These are phyloP conservation scores for Xylariales sp. DNA, from an alignment of 2,329 filamentous ascomycete genomes.

Conservation along the genomic window DNA sequence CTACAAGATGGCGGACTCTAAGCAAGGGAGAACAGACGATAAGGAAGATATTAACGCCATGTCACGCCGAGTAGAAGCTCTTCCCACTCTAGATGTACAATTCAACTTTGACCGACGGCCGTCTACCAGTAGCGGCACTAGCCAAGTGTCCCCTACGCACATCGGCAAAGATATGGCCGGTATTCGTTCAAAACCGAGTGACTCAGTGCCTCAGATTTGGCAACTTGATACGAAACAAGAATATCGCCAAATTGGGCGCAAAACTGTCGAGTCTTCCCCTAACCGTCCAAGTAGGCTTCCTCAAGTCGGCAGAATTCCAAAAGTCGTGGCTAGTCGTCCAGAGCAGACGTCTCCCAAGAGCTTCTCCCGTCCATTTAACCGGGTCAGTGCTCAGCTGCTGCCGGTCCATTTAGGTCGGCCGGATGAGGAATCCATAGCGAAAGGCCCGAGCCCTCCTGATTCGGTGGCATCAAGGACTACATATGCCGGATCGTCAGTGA, in stretches of 20 bases:
- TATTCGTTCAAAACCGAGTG: constrained; percentile 17
- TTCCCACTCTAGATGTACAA: constrained; percentile 37
- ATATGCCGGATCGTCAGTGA: constrained; percentile 46
- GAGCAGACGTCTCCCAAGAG: constrained; percentile 78
- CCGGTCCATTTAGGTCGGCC: constrained; percentile 46
- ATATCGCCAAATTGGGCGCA: not conserved
- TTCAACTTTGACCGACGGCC: constrained; percentile 32
- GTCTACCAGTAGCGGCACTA: constrained; percentile 35
- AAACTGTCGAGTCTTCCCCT: constrained; percentile 17
- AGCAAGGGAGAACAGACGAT: constrained; percentile 56
- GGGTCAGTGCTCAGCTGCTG: constrained; percentile 60
- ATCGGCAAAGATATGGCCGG: not conserved
- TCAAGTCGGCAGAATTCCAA: constrained; percentile 87
- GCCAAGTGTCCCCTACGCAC: not conserved
- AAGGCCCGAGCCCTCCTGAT: constrained; percentile 60
- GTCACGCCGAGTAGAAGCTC: constrained; percentile 61
- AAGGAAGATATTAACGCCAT: constrained; percentile 59
- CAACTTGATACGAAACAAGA: constrained; percentile 30
- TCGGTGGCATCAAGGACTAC: constrained; percentile 55
- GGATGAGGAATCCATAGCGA: constrained; percentile 58
- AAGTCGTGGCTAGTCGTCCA: constrained; percentile 76
- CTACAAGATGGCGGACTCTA: constrained; percentile 72
- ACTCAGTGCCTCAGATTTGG: constrained; percentile 29
- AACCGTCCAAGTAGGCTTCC: constrained; percentile 73
- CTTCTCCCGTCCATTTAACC: constrained; percentile 85